Evolutionary conservation across 2,329 filamentous ascomycete species (phyloP).

Genomic region (Piedraia hortae): DNA sequence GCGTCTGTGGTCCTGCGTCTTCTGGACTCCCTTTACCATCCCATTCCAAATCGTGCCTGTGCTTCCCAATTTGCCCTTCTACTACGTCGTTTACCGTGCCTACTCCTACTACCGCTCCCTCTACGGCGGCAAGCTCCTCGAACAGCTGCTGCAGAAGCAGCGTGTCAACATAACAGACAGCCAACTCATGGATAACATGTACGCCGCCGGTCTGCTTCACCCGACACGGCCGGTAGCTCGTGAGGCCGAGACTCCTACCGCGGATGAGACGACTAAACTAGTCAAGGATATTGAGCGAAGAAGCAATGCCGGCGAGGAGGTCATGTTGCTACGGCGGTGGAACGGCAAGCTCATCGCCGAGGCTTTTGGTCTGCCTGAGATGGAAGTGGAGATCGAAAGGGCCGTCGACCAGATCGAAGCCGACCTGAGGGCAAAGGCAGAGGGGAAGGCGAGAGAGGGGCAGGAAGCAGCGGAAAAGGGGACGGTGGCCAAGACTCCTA

Average conservation of each 20-base stretch:
- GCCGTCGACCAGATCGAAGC: slow-evolving; percentile 23
- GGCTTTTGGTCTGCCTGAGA: slow-evolving; percentile 20
- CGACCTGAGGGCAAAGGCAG: background rate
- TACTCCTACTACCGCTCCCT: slow-evolving; percentile 83
- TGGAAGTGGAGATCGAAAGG: slow-evolving; percentile 26
- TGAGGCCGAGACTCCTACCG: slow-evolving; percentile 13
- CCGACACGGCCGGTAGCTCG: slow-evolving; percentile 16
- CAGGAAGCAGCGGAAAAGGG: no score
- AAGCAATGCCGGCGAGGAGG: slow-evolving; percentile 18
- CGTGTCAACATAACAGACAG: slow-evolving; percentile 41
- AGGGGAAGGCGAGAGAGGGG: background rate
- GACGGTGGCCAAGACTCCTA: no score
- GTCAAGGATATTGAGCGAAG: slow-evolving; percentile 15
- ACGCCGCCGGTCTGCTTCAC: slow-evolving; percentile 26
- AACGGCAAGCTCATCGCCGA: slow-evolving; percentile 25
- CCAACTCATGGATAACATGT: slow-evolving; percentile 44
- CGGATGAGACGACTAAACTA: slow-evolving; percentile 14
- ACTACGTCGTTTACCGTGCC: slow-evolving; percentile 73
- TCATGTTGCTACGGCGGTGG: slow-evolving; percentile 23
- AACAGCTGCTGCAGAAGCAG: slow-evolving; percentile 51
- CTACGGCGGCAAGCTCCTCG: slow-evolving; percentile 56
- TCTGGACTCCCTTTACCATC: slow-evolving; percentile 56
- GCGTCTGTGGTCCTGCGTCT: slow-evolving; percentile 52
- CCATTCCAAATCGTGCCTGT: slow-evolving; percentile 66
- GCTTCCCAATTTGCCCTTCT: slow-evolving; percentile 89